Evolutionary conservation across 768 basidiomycete species (phyloP).

Genomic region (Podaxis pistillaris): DNA sequence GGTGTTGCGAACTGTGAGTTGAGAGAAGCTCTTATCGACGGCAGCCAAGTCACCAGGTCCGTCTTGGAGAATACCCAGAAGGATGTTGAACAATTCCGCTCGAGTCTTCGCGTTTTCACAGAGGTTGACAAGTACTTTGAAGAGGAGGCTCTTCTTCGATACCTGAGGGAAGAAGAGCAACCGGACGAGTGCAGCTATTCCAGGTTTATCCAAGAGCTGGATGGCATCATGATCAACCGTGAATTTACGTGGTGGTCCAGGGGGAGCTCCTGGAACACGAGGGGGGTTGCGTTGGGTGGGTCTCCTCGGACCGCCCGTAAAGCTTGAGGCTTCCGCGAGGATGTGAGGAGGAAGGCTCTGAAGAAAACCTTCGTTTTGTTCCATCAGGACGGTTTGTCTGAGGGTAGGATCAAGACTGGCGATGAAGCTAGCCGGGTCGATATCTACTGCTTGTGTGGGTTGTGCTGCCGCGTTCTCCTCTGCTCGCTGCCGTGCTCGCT

Average conservation of each 20-base stretch:
- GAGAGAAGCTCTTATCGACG: constrained; percentile 92
- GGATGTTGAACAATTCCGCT: constrained; percentile 88
- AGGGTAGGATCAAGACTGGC: constrained; percentile 88
- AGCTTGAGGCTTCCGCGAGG: constrained; percentile 77
- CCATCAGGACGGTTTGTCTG: constrained; percentile 87
- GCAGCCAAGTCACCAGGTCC: constrained; percentile 90
- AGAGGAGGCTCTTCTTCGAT: constrained; percentile 78
- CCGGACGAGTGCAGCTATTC: constrained; percentile 85
- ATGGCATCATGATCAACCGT: constrained; percentile 79
- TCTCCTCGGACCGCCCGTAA: constrained; percentile 24
- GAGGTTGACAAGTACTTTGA: constrained; percentile 89
- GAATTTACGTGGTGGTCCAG: constrained; percentile 45
- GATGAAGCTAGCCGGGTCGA: constrained; percentile 89
- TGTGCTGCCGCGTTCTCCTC: constrained; percentile 40
- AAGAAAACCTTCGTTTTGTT: constrained; percentile 83
- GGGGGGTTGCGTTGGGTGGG: constrained; percentile 23
- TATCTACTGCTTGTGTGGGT: constrained; percentile 58
- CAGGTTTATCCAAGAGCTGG: constrained; percentile 86
- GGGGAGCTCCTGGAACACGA: constrained; percentile 22
- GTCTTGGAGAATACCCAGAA: constrained; percentile 93
- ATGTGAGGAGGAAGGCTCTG: constrained; percentile 81
- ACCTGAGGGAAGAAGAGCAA: constrained; percentile 97
- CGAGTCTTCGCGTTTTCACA: constrained; percentile 95
- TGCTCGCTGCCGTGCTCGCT: constrained; percentile 58
- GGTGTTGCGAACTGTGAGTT: constrained; percentile 71